These are phyloP conservation scores for Phaeotremella skinneri DNA, from an alignment of 768 basidiomycete genomes.

Conservation along the genomic window DNA sequence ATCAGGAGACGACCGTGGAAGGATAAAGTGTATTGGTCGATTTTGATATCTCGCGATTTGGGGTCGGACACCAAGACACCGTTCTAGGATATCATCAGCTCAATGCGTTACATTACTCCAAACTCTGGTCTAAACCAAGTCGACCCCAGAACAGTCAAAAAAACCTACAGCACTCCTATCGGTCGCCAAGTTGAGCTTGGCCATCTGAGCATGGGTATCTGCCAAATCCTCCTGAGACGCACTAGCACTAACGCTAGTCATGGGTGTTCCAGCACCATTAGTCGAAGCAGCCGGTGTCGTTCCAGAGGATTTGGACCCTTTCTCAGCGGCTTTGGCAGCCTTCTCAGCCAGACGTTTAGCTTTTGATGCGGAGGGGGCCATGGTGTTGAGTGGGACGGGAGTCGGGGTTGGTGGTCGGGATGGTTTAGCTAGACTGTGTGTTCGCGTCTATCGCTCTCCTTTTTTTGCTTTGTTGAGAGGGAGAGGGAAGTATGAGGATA, in stretches of 20 bases:
- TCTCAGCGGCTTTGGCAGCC: slow-evolving; percentile 59
- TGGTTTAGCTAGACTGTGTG: background rate
- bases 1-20: slow-evolving; percentile 85
- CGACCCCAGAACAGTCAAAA: background rate
- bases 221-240: slow-evolving; percentile 73
- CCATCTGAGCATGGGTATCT: slow-evolving; percentile 62
- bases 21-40: slow-evolving; percentile 89
- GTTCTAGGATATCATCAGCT: slow-evolving; percentile 64
- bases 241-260: slow-evolving; percentile 77
- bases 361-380: slow-evolving; percentile 54
- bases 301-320: slow-evolving; percentile 55
- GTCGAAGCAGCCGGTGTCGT: slow-evolving; percentile 65
- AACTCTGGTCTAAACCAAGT: background rate
- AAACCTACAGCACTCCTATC: slow-evolving; percentile 64
- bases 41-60: slow-evolving; percentile 95
- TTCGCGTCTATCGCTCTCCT: background rate
- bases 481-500: background rate
- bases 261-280: slow-evolving; percentile 67
- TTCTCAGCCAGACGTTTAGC: slow-evolving; percentile 95
- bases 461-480: background rate
- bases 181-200: slow-evolving; percentile 81
- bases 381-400: slow-evolving; percentile 21
- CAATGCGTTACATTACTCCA: too few species aligned
- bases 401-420: background rate
- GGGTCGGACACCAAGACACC: slow-evolving; percentile 90